phyloP scores from a whole-genome alignment of 2,329 filamentous ascomycete genomes.

The Fusarium brevicatenulatum region DNA sequence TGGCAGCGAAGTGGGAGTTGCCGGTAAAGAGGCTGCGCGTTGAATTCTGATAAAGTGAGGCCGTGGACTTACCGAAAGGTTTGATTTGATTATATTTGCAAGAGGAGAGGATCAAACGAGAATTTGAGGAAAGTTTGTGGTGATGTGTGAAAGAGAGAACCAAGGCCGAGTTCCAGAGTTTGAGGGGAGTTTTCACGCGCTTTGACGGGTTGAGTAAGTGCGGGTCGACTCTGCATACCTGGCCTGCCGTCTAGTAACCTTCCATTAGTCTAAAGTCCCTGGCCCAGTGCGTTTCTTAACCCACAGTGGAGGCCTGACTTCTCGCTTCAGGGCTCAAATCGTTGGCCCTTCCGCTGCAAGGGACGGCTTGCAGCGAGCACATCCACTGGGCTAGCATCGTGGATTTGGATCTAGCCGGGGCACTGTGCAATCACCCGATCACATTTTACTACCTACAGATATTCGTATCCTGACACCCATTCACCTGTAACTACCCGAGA shows the following conservation, averaged over 20 bases:
- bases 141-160: conserved; percentile 32
- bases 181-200: conserved; percentile 31
- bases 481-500: conserved; percentile 30
- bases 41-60: neutral
- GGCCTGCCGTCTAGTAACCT: conserved; percentile 6
- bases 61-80: conserved; percentile 12
- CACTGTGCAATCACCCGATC: conserved; percentile 39
- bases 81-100: conserved; percentile 17
- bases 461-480: conserved; percentile 3
- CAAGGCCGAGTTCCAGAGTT: conserved; percentile 2
- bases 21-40: neutral
- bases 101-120: conserved; percentile 9
- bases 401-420: neutral
- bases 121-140: conserved; percentile 31
- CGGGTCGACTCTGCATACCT: conserved; percentile 32
- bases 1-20: neutral
- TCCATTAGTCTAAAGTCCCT: conserved; percentile 8
- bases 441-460: neutral
- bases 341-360: conserved; percentile 36
- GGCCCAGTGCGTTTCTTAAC: conserved; percentile 13
- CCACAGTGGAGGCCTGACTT: conserved; percentile 21
- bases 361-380: conserved; percentile 37
- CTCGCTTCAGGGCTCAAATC: conserved; percentile 42
- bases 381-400: conserved; percentile 18
- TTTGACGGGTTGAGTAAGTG: conserved; percentile 40